phyloP scores from a whole-genome alignment of 1,284 basidiomycete genomes.

The Ustilago bromivora region DNA sequence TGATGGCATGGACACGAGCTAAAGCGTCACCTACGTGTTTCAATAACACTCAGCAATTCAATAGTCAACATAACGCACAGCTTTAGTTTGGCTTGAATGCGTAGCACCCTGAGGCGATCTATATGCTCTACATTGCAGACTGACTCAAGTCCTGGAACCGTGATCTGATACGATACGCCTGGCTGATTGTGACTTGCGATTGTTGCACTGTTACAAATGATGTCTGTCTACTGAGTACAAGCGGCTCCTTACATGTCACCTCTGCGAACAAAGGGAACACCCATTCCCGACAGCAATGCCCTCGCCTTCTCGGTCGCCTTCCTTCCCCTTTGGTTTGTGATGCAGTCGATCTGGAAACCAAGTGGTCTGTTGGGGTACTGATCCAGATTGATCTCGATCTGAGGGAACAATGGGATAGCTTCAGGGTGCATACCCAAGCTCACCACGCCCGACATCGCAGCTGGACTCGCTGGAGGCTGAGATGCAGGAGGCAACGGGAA shows the following conservation, averaged over 20 bases:
- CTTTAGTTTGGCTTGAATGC: background rate
- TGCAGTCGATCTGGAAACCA: slow-evolving; percentile 68
- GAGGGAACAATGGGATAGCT: slow-evolving; percentile 90
- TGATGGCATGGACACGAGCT: slow-evolving; percentile 60
- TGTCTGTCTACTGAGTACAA: background rate
- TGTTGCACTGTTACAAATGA: background rate
- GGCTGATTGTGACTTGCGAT: background rate
- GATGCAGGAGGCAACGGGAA: slow-evolving; percentile 77
- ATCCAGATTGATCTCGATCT: slow-evolving; percentile 68
- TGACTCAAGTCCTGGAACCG: no score
- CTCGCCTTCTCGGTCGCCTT: slow-evolving; percentile 65
- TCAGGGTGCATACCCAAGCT: slow-evolving; percentile 85
- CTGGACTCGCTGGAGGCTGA: slow-evolving; percentile 71
- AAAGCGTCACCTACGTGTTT: background rate
- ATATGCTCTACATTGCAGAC: background rate
- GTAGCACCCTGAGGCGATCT: no score
- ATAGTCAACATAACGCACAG: background rate
- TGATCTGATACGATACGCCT: no score
- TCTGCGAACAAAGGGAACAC: slow-evolving; percentile 66
- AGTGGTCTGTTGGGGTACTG: slow-evolving; percentile 63
- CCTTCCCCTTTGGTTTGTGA: slow-evolving; percentile 67
- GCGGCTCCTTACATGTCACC: slow-evolving; percentile 47
- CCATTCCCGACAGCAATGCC: slow-evolving; percentile 62
- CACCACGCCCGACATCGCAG: slow-evolving; percentile 86
- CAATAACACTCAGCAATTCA: background rate